Conservation (phyloP, 1,284 basidiomycete species). For the Grifola frondosa region DNA sequence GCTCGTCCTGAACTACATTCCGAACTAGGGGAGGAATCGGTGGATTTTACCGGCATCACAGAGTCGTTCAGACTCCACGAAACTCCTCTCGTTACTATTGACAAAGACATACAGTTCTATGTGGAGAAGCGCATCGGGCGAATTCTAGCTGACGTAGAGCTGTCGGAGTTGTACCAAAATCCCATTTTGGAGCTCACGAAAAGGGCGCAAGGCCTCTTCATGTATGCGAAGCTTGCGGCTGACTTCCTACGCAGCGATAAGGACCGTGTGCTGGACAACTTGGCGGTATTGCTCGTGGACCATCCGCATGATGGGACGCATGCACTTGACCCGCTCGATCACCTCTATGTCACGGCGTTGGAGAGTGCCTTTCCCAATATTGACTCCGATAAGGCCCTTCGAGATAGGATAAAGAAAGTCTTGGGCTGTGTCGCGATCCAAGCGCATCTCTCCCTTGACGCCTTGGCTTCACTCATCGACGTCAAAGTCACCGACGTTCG, state of each 20-base stretch:
- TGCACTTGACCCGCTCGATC: slow-evolving; percentile 1
- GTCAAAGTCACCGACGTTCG: neutral
- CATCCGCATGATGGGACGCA: neutral
- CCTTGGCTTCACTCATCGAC: slow-evolving; percentile 4
- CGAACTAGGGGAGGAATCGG: slow-evolving; percentile 4
- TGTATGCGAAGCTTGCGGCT: slow-evolving; percentile 8
- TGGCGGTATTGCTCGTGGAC: slow-evolving; percentile 3
- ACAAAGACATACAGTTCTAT: slow-evolving; percentile 12
- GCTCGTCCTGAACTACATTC: slow-evolving; percentile 13
- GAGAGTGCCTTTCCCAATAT: slow-evolving; percentile 8
- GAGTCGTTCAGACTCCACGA: slow-evolving; percentile 9
- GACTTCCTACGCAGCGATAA: slow-evolving; percentile 6
- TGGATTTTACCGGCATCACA: neutral
- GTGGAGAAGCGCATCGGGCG: slow-evolving; percentile 1
- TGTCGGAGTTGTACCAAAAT: neutral
- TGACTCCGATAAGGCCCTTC: neutral
- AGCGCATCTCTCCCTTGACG: slow-evolving; percentile 5
- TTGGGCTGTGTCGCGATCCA: slow-evolving; percentile 10
- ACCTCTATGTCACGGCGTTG: slow-evolving; percentile 13
- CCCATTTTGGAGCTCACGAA: slow-evolving; percentile 1
- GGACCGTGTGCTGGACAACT: slow-evolving; percentile 3
- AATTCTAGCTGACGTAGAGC: neutral
- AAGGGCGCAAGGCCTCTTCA: slow-evolving; percentile 9
- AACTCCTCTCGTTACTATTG: slow-evolving; percentile 1
- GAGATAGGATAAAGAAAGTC: neutral